These are phyloP conservation scores for Nemania serpens DNA, from an alignment of 2,329 filamentous ascomycete genomes.

Conservation along the genomic window DNA sequence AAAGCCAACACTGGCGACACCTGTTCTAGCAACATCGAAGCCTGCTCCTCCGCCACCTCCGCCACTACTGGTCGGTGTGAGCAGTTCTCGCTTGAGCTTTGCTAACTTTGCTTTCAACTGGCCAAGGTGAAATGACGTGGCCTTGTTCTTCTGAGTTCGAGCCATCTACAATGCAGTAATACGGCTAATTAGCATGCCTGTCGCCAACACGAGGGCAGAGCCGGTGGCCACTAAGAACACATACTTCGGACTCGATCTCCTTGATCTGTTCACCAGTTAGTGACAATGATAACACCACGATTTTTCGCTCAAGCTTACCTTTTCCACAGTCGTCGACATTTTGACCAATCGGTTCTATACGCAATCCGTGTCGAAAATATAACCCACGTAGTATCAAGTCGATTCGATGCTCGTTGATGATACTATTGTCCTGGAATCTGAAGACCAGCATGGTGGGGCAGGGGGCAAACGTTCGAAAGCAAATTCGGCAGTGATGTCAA, in stretches of 20 bases:
- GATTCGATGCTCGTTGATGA: conserved; percentile 1
- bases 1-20: conserved; percentile 95
- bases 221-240: conserved; percentile 35
- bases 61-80: conserved; percentile 79
- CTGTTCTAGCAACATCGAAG: conserved; percentile 97
- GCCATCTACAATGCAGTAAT: conserved; percentile 69
- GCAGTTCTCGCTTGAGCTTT: conserved; percentile 93
- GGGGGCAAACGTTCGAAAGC: conserved; percentile 30
- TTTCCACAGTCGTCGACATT: conserved; percentile 98
- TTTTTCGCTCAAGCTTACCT: conserved; percentile 60
- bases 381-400: not conserved
- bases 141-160: conserved; percentile 96
- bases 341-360: conserved; percentile 46
- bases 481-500: conserved; percentile 37
- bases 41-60: conserved; percentile 85
- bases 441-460: conserved; percentile 32
- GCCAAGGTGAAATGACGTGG: conserved; percentile 89
- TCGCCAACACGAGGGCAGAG: conserved; percentile 3
- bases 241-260: conserved; percentile 91
- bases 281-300: conserved; percentile 22
- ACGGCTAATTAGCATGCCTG: conserved; percentile 27
- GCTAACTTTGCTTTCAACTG: conserved; percentile 98
- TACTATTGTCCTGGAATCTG: not conserved
- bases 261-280: conserved; percentile 73
- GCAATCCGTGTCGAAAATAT: not conserved